phyloP scores from a whole-genome alignment of 257 asterid species.

The Solanum etuberosum region DNA sequence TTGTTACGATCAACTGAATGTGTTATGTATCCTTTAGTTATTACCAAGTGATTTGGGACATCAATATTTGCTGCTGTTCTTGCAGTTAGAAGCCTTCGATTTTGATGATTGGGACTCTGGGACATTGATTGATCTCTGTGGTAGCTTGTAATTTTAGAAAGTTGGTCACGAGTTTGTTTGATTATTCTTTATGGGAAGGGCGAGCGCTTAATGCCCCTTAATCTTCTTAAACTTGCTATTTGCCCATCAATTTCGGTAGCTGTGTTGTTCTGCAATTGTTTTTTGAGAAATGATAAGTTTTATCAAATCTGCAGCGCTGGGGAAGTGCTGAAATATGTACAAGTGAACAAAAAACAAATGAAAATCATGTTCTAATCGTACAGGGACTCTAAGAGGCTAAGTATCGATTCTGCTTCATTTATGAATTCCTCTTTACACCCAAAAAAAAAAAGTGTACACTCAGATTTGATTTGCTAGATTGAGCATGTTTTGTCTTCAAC shows the following conservation, averaged over 20 bases:
- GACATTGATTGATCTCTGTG: background rate
- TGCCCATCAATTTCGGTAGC: background rate
- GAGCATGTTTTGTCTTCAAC: background rate
- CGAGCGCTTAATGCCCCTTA: background rate
- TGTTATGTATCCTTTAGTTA: background rate
- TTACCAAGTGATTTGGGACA: background rate
- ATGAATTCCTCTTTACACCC: background rate
- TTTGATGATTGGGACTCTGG: background rate
- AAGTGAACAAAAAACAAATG: background rate
- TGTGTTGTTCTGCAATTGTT: background rate
- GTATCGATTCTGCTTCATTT: background rate
- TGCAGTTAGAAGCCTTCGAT: background rate
- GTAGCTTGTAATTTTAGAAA: background rate
- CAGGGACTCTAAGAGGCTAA: background rate
- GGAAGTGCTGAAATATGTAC: background rate
- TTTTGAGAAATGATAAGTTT: background rate
- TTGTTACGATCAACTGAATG: background rate
- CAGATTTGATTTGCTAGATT: background rate
- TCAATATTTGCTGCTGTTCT: background rate
- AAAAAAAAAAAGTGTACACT: background rate
- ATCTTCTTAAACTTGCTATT: background rate
- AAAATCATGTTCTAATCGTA: background rate
- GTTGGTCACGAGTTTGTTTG: background rate
- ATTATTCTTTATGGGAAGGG: background rate
- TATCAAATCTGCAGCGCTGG: background rate